These are phyloP conservation scores for Penicillium nordicum DNA, from an alignment of 2,329 filamentous ascomycete genomes.

Conservation along the genomic window DNA sequence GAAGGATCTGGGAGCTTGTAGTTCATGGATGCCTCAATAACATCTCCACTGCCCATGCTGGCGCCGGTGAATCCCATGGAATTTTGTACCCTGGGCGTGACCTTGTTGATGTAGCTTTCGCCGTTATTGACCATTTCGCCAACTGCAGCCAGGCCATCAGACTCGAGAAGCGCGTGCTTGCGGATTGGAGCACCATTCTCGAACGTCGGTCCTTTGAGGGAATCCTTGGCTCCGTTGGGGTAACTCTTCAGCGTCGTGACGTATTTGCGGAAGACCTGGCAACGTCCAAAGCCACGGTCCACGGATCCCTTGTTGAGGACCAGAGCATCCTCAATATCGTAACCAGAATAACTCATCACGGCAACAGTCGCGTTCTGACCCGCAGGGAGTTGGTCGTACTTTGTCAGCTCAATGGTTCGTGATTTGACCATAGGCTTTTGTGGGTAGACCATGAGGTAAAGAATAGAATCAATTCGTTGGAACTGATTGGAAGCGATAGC, in stretches of 20 bases:
- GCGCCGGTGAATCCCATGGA: slow-evolving; percentile 61
- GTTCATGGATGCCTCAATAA: slow-evolving; percentile 47
- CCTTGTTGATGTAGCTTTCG: slow-evolving; percentile 88
- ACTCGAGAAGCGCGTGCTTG: slow-evolving; percentile 71
- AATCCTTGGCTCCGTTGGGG: slow-evolving; percentile 68
- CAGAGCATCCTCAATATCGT: slow-evolving; percentile 98
- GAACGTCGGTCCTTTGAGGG: slow-evolving; percentile 60
- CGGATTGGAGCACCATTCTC: slow-evolving; percentile 60
- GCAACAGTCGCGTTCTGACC: slow-evolving; percentile 97
- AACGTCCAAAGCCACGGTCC: slow-evolving; percentile 91
- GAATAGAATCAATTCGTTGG: slow-evolving; percentile 88
- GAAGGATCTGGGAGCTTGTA: slow-evolving; percentile 81
- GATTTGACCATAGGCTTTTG: slow-evolving; percentile 97
- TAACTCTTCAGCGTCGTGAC: slow-evolving; percentile 83
- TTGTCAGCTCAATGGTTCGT: slow-evolving; percentile 91
- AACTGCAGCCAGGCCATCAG: slow-evolving; percentile 85
- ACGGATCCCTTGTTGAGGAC: slow-evolving; percentile 95
- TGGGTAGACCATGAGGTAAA: slow-evolving; percentile 96
- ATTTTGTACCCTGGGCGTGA: slow-evolving; percentile 73
- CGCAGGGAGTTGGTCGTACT: slow-evolving; percentile 95
- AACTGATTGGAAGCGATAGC: slow-evolving; percentile 98
- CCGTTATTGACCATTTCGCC: slow-evolving; percentile 74
- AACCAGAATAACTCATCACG: slow-evolving; percentile 98
- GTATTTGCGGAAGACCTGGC: slow-evolving; percentile 97
- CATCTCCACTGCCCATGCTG: slow-evolving; percentile 53